Evolutionary conservation across 73 alveolate species (phyloP), one percentile per base, ranked within the genome.

Genomic region (Paraurostyla sp.): DNA sequence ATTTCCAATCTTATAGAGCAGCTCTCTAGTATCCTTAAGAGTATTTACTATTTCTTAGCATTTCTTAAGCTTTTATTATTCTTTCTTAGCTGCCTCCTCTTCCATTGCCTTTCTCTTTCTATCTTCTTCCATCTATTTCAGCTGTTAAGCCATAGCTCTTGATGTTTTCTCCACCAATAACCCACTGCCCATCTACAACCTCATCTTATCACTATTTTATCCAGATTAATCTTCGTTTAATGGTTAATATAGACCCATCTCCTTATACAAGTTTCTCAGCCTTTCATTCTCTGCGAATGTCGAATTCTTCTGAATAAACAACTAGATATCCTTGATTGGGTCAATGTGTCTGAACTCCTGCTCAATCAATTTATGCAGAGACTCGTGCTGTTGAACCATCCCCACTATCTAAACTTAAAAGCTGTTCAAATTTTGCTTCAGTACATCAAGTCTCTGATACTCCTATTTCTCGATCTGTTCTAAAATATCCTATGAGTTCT

Each of bases 401-500:
- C 58, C 42, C 11, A 42, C 73, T 0, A 63, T 16, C 15, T 18
- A 23, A 0, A 35, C 87, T 29, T 63, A 54, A n/a, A 88, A 35
- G 27, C 50, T 49, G 0, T 36, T 36, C 25, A 88, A 50, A 22
- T 60, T 23, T n/a, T 76, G 45, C 78, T 88, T 88, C 29, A 88
- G 57, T 16, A 59, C 87, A 20, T 69, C 90, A 0, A 88, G 35
- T 78, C 94, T 43, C 27, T 57, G 35, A 40, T 29, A 71, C 52
- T 88, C 94, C 38, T 43, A 43, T 36, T 58, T 36, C 32, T 88
- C 90, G 4, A 88, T 88, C 22, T 71, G 36, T 50, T 88, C 94
- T n/a, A 88, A 41, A 25, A 88, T 78, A 7, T 75, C 94, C 15
- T 27, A 59, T 38, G 80, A 59, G 23, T 87, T 83, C 25, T 78